Base-by-base conservation (phyloP, 768 basidiomycete genomes). In the Tephrocybe rancida region DNA sequence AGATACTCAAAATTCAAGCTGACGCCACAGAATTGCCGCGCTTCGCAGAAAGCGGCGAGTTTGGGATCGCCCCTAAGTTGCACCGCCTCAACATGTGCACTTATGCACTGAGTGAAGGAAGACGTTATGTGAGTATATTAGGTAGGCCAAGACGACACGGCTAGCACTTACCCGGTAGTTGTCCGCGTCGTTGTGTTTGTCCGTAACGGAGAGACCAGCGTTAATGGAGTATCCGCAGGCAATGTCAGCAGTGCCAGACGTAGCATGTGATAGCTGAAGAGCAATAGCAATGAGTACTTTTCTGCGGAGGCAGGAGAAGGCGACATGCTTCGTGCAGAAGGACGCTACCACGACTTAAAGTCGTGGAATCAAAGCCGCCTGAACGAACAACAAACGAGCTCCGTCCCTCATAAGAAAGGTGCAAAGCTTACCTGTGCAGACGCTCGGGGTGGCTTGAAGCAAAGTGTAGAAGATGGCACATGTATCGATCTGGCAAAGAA, bases 381-480 rank as follows among this genome's bases (percentile, higher is more conserved):
- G 38, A 1, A 11, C 16, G 6, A 14, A 11, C 21, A 2, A 37
- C 14, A 7, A 37, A 5, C 11, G 35, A 5, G 13, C 4, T 16
- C 4, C 11, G 10, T 37, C n/a, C n/a, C 7, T 4, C 35, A 16
- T 16, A 37, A 37, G 24, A 22, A 24, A 16, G 2, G 16, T 7
- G 25, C 5, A 9, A 16, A 16, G 9, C 41, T 27, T 34, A 55
- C 54, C 35, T 16, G 42, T 45, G 48, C 54, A 55, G 10, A 55
- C 24, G 22, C 43, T 55, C 13, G 48, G 41, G 3, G 54, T 55
- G 3, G 34, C 7, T 8, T 24, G 19, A 9, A 46, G 42, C 9
- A 5, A 2, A 39, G 48, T 55, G 34, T 50, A 55, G 48, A 55
- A 55, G 24, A 55, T 50, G 35, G 44, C 43, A 22, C 54, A 55